phyloP scores from a whole-genome alignment of 768 basidiomycete genomes.

The Dacryopinax spathularia region DNA sequence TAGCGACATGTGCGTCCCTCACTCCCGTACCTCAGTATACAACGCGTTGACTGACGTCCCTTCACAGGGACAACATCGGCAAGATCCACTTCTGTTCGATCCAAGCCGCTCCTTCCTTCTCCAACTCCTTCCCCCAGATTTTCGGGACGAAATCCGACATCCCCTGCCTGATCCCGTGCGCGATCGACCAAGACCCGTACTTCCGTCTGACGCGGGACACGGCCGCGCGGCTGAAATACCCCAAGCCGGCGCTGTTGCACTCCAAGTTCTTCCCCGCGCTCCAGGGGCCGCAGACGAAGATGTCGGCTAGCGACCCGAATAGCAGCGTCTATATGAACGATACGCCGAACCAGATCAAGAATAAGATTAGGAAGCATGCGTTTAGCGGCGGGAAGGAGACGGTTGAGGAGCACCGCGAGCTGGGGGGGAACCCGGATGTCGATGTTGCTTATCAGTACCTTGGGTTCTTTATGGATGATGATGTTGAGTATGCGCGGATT shows the following conservation, averaged over 20 bases:
- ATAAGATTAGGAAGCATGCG: constrained; percentile 90
- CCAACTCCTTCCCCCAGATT: constrained; percentile 96
- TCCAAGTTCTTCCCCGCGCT: constrained; percentile 97
- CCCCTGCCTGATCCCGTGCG: constrained; percentile 91
- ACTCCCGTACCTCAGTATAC: not conserved
- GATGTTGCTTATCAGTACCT: constrained; percentile 94
- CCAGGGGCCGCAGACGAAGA: constrained; percentile 96
- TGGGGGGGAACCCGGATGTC: constrained; percentile 87
- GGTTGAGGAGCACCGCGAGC: constrained; percentile 79
- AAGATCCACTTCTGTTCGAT: constrained; percentile 93
- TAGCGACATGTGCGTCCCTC: constrained; percentile 65
- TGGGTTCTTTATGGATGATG: constrained; percentile 89
- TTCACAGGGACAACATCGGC: constrained; percentile 82
- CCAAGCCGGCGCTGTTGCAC: constrained; percentile 83
- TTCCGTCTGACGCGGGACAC: constrained; percentile 96
- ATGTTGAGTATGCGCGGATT: constrained; percentile 65
- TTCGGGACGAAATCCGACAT: constrained; percentile 71
- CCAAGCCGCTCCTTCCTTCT: constrained; percentile 93
- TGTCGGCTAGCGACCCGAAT: constrained; percentile 92
- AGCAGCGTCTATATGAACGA: constrained; percentile 95
- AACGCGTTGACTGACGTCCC: not conserved
- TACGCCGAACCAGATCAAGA: constrained; percentile 83
- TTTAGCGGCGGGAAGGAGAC: constrained; percentile 93
- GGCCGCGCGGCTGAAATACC: constrained; percentile 85
- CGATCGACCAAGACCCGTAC: constrained; percentile 94